phyloP scores from a whole-genome alignment of 805 yeast species.

The Blastobotrys chiropterorum region DNA sequence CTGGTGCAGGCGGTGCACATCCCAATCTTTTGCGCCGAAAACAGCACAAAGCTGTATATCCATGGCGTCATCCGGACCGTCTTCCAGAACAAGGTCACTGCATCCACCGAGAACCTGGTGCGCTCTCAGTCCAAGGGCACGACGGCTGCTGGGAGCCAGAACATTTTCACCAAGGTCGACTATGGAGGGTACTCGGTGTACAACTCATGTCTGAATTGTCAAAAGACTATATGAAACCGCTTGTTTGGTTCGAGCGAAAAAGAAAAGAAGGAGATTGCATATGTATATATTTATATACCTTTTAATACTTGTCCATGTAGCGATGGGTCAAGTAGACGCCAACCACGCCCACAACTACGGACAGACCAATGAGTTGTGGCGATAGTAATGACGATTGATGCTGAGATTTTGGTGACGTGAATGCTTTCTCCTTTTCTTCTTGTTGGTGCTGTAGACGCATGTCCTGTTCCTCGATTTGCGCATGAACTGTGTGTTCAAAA shows the following conservation, averaged over 20 bases:
- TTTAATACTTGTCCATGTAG: no score
- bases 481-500: not conserved
- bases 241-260: no score
- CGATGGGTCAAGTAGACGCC: no score
- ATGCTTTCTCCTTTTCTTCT: not conserved
- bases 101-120: not conserved
- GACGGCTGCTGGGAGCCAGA: not conserved
- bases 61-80: conserved; percentile 27
- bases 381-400: no score
- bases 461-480: not conserved
- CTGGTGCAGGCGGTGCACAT: conserved; percentile 29
- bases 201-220: not conserved
- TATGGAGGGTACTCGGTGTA: not conserved
- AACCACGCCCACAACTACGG: no score
- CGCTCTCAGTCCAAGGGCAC: not conserved
- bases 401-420: no score
- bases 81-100: conserved; percentile 23
- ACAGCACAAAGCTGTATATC: conserved; percentile 21
- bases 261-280: no score
- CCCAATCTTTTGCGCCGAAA: conserved; percentile 23
- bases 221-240: not conserved
- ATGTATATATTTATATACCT: no score
- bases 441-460: not conserved
- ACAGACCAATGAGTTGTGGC: no score
- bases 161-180: not conserved